Conservation (phyloP, 1,139 yeast genomes). For the Candida albicans region DNA sequence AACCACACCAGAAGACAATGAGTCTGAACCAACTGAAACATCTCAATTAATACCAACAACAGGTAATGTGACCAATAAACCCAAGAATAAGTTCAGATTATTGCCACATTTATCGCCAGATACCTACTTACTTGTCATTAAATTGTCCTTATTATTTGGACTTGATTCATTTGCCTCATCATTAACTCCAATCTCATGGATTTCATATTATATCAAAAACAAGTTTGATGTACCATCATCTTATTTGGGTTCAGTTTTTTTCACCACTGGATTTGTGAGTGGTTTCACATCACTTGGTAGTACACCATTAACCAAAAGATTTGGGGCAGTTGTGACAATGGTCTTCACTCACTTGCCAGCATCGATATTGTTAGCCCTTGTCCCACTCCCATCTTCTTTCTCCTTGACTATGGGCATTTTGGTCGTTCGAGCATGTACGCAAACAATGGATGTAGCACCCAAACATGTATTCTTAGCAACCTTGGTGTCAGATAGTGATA, state of each 20-base stretch:
- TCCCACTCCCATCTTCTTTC: constrained; percentile 37
- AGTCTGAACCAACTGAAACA: constrained; percentile 10
- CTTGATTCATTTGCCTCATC: constrained; percentile 48
- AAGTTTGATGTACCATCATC: constrained; percentile 35
- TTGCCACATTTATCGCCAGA: constrained; percentile 23
- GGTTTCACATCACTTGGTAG: constrained; percentile 44
- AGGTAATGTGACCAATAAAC: constrained; percentile 4
- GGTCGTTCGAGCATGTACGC: constrained; percentile 36
- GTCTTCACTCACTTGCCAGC: constrained; percentile 46
- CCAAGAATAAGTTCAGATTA: constrained; percentile 14
- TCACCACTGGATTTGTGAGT: constrained; percentile 38
- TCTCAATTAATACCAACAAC: constrained; percentile 14
- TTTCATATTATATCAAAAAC: constrained; percentile 39
- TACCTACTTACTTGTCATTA: constrained; percentile 26
- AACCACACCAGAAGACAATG: not conserved
- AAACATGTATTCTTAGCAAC: constrained; percentile 45
- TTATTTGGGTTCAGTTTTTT: constrained; percentile 40
- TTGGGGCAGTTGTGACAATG: constrained; percentile 49
- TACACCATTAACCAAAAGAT: constrained; percentile 41
- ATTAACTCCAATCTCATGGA: constrained; percentile 46
- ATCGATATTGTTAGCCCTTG: constrained; percentile 35
- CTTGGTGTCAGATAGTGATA: constrained; percentile 33
- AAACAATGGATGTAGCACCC: constrained; percentile 48
- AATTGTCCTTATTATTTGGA: constrained; percentile 38
- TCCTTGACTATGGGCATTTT: constrained; percentile 30